Percentiles rank a stretch among this genome's conserved stretches.
Conservation (phyloP, 2,329 filamentous ascomycete species). For the Xylaria sp. region DNA sequence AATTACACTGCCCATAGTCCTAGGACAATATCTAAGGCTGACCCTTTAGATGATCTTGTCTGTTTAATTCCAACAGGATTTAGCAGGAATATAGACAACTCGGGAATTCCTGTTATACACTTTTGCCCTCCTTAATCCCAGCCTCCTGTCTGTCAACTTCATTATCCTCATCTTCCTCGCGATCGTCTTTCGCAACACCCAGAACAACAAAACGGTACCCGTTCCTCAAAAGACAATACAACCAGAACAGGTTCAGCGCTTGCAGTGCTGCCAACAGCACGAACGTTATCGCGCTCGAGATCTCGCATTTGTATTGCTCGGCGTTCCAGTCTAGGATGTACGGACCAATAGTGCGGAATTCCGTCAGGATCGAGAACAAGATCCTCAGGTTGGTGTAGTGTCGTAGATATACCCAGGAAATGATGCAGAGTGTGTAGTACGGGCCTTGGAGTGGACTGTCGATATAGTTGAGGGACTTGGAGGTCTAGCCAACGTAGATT, state of each 20-base stretch:
- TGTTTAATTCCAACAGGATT: background rate
- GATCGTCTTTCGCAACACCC: slow-evolving; percentile 63
- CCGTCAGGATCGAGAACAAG: slow-evolving; percentile 65
- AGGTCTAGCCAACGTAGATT: slow-evolving; percentile 50
- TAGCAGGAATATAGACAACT: background rate
- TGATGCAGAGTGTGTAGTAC: slow-evolving; percentile 73
- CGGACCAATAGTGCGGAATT: slow-evolving; percentile 66
- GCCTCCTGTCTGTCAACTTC: background rate
- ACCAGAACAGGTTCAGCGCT: slow-evolving; percentile 69
- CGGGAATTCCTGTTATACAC: background rate
- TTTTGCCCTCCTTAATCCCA: background rate
- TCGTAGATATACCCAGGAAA: slow-evolving; percentile 75
- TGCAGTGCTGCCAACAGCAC: slow-evolving; percentile 63
- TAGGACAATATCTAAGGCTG: background rate
- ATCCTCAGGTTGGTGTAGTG: slow-evolving; percentile 73
- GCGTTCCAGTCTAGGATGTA: slow-evolving; percentile 68
- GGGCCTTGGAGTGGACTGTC: slow-evolving; percentile 69
- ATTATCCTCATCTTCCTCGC: slow-evolving; percentile 63
- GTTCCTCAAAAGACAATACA: slow-evolving; percentile 66
- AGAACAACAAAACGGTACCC: slow-evolving; percentile 62
- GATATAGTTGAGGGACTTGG: slow-evolving; percentile 77
- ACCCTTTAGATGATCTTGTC: background rate
- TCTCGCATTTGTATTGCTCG: slow-evolving; percentile 68
- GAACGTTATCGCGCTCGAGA: slow-evolving; percentile 64
- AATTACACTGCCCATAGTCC: background rate